Evolutionary conservation across 768 basidiomycete species (phyloP), one percentile per base, ranked within the genome.

Genomic region (Trametes maxima): DNA sequence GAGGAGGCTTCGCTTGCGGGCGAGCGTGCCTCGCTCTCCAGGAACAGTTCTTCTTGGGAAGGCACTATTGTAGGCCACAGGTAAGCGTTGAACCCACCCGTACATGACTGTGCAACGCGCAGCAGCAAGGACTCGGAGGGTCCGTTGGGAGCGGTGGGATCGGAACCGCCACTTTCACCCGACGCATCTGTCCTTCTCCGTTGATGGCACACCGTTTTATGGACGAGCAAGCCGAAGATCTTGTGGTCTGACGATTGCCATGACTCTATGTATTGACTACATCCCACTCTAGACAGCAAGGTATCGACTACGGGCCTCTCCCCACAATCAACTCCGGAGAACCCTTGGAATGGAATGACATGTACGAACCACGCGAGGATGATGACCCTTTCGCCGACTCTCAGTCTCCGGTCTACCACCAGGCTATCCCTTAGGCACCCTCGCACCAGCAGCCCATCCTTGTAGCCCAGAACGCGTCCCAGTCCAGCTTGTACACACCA

Each of bases 291-390:
- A 14, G 37, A 4, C 65, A 2, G 57, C 52, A 49, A 44, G 19
- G 37, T 13, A 43, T 53, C 11, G 57, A 57, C 19, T 60, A 65
- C n/a, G 44, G 25, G 0, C 36, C 56, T 0, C 60, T 75, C 3
- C 74, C 74, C 13, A 74, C 73, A 0, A 75, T 75, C 52, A 67
- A 70, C 55, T 73, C 73, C 17, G 74, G 74, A 25, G 72, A 73
- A 55, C 70, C 72, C 4, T 54, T 74, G 17, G 51, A 67, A 17
- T 71, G 68, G 70, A 66, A 69, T 8, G 62, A 54, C 45, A 10
- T 59, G 7, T 57, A 62, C 35, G 46, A 37, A 8, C 44, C 43
- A 10, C 63, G 65, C 16, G 59, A 69, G 6, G 65, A 69, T 0
- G 72, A 76, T 0, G 72, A 76, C 39, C 73, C 74, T 0, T 76